Evolutionary conservation across 1,139 yeast species (phyloP).

Genomic region (Candida tetrigidarum): DNA sequence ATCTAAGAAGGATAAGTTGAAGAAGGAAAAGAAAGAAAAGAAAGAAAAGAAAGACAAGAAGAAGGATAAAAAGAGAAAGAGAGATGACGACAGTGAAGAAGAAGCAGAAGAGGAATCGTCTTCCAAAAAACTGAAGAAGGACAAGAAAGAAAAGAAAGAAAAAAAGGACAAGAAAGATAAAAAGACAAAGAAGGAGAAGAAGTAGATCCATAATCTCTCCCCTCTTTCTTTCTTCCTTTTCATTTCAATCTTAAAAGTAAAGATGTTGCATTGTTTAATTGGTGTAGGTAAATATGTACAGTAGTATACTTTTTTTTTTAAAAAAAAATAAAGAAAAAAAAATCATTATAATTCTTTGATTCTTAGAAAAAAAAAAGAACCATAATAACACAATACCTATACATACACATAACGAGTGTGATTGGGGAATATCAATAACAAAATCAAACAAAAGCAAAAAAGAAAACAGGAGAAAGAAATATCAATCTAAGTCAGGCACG

Average conservation of each 20-base stretch:
- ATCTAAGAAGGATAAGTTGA: slow-evolving; percentile 27
- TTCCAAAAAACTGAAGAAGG: slow-evolving; percentile 50
- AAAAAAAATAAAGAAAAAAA: no score
- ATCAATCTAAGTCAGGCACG: slow-evolving; percentile 13
- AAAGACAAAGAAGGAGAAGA: slow-evolving; percentile 39
- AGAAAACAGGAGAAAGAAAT: not conserved
- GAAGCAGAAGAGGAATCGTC: slow-evolving; percentile 32
- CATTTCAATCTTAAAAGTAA: not conserved
- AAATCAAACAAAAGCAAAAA: no score
- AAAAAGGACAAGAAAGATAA: slow-evolving; percentile 47
- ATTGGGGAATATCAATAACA: no score
- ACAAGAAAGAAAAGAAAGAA: slow-evolving; percentile 46
- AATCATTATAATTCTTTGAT: not conserved
- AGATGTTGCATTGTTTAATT: slow-evolving; percentile 2
- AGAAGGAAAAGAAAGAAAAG: slow-evolving; percentile 35
- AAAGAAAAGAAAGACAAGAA: slow-evolving; percentile 49
- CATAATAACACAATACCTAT: no score
- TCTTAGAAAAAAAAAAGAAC: slow-evolving; percentile 1
- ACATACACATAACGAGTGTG: not conserved
- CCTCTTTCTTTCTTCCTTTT: no score
- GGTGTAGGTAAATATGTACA: slow-evolving; percentile 5
- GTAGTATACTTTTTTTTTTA: slow-evolving; percentile 1
- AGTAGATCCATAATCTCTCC: slow-evolving; percentile 37
- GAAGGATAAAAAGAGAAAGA: slow-evolving; percentile 52
- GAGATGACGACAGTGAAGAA: slow-evolving; percentile 30